Conservation (phyloP, 1,139 yeast genomes). For the Debaryomyces coudertii region DNA sequence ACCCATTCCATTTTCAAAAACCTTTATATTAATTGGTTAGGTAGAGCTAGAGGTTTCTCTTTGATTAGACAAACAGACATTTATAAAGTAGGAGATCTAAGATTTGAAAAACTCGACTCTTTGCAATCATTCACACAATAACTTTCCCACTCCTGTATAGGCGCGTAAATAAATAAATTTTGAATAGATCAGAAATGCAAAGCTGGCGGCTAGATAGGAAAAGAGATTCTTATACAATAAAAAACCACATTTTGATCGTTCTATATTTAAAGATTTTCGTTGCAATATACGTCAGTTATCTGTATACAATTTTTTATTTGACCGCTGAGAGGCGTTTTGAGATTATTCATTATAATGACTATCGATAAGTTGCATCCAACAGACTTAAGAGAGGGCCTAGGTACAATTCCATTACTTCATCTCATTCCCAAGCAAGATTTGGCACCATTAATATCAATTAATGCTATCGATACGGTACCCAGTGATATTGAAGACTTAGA, state of each 20-base stretch:
- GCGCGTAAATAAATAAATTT: slow-evolving; percentile 4
- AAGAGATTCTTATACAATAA: background rate
- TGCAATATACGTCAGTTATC: background rate
- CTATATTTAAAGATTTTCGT: background rate
- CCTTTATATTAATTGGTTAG: slow-evolving; percentile 49
- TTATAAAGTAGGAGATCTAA: slow-evolving; percentile 45
- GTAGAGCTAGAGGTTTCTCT: slow-evolving; percentile 52
- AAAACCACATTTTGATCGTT: background rate
- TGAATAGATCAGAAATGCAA: background rate
- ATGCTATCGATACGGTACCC: slow-evolving; percentile 11
- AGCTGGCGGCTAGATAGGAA: slow-evolving; percentile 6
- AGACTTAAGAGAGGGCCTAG: slow-evolving; percentile 27
- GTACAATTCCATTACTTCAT: slow-evolving; percentile 33
- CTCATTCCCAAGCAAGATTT: slow-evolving; percentile 34
- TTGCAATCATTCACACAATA: slow-evolving; percentile 16
- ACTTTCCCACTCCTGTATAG: background rate
- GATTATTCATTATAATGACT: slow-evolving; percentile 8
- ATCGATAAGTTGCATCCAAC: slow-evolving; percentile 18
- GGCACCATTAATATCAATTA: slow-evolving; percentile 24
- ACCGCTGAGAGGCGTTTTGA: slow-evolving; percentile 1
- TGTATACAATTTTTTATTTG: background rate
- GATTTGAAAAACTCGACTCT: slow-evolving; percentile 37
- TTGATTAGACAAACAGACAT: slow-evolving; percentile 38
- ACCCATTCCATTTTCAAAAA: slow-evolving; percentile 40
- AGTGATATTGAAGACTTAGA: slow-evolving; percentile 8